Evolutionary conservation across 129 eudicot genomes (phyloP).

Genomic region (Chrysanthemum makinoi): DNA sequence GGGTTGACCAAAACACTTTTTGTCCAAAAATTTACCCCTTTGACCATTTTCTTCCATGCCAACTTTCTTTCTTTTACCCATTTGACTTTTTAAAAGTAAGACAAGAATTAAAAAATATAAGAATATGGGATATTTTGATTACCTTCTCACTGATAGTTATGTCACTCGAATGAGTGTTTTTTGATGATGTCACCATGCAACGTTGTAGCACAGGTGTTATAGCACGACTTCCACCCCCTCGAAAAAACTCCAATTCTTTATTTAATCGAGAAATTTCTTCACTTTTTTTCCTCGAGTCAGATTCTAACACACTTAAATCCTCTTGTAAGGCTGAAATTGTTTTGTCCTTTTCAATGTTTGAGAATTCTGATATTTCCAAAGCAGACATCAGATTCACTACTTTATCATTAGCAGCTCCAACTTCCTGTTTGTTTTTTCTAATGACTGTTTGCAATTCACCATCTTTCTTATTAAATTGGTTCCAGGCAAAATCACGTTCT

Average conservation of each 20-base stretch:
- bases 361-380: slow-evolving; percentile 47
- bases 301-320: slow-evolving; percentile 39
- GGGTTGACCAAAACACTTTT: not conserved
- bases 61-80: not conserved
- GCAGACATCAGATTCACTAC: slow-evolving; percentile 32
- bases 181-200: slow-evolving; percentile 29
- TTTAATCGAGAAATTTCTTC: slow-evolving; percentile 50
- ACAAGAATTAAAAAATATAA: not conserved
- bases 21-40: slow-evolving; percentile 14
- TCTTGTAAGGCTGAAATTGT: slow-evolving; percentile 37
- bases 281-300: slow-evolving; percentile 44
- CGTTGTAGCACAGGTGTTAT: slow-evolving; percentile 43
- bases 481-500: slow-evolving; percentile 72
- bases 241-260: slow-evolving; percentile 41
- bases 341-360: slow-evolving; percentile 40
- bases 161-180: slow-evolving; percentile 22
- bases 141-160: slow-evolving; percentile 44
- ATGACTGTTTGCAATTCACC: slow-evolving; percentile 35
- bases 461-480: slow-evolving; percentile 53
- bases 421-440: slow-evolving; percentile 39
- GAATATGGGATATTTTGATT: slow-evolving; percentile 12
- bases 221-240: slow-evolving; percentile 27
- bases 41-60: not conserved
- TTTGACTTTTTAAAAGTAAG: not conserved
- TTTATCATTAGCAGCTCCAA: slow-evolving; percentile 46